phyloP scores from a whole-genome alignment of 2,329 filamentous ascomycete genomes.

The Hypoxylon sp. region DNA sequence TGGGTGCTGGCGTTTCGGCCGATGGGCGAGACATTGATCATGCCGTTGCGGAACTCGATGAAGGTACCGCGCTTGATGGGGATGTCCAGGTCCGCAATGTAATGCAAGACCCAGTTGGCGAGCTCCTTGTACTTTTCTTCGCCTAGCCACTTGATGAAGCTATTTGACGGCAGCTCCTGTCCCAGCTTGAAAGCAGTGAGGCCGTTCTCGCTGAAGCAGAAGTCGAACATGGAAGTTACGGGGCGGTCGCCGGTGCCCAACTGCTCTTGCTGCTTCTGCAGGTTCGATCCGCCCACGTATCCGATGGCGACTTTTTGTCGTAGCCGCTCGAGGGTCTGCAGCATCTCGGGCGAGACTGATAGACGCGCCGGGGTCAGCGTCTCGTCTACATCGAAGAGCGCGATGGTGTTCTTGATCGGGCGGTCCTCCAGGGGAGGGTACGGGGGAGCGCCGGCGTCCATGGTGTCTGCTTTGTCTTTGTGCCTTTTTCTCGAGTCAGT shows the following conservation, averaged over 20 bases:
- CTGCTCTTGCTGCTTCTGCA: slow-evolving; percentile 96
- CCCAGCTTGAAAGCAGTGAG: slow-evolving; percentile 91
- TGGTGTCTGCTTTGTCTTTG: slow-evolving; percentile 47
- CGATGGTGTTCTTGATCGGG: slow-evolving; percentile 91
- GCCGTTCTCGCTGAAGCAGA: slow-evolving; percentile 97
- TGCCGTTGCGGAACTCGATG: slow-evolving; percentile 90
- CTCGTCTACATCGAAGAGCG: slow-evolving; percentile 95
- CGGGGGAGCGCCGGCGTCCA: slow-evolving; percentile 57
- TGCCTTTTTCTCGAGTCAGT: not conserved
- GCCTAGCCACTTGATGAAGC: slow-evolving; percentile 93
- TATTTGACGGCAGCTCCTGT: slow-evolving; percentile 78
- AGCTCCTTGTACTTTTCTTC: slow-evolving; percentile 85
- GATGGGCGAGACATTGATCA: slow-evolving; percentile 88
- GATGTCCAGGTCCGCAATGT: slow-evolving; percentile 86
- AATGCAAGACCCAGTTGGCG: slow-evolving; percentile 81
- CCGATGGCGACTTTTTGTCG: slow-evolving; percentile 91
- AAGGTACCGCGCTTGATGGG: slow-evolving; percentile 88
- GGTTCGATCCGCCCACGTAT: slow-evolving; percentile 92
- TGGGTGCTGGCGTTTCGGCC: slow-evolving; percentile 85
- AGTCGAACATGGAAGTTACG: slow-evolving; percentile 93
- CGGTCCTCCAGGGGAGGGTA: slow-evolving; percentile 85
- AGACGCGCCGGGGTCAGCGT: slow-evolving; percentile 87
- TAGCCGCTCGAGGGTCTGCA: slow-evolving; percentile 80
- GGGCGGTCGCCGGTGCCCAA: slow-evolving; percentile 76
- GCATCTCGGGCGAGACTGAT: slow-evolving; percentile 83